A percentile compares a stretch with the other conserved stretches of the same genome.
Conservation (phyloP, 225 moss, liverwort and hornwort species). For the Bryoerythrophyllum caledonicum region DNA sequence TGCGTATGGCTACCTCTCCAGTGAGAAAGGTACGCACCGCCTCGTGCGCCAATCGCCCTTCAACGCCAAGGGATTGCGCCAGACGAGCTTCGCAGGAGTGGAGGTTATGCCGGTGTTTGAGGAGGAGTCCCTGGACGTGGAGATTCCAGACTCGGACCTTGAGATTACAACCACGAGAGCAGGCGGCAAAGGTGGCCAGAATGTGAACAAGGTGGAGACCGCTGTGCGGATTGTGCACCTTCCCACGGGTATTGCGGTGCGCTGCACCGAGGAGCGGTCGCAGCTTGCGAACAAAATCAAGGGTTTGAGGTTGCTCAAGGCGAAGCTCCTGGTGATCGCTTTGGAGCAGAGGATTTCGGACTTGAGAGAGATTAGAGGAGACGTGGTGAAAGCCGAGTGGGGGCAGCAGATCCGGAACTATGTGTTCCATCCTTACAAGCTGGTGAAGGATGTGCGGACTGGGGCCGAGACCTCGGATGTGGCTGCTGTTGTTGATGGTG, state of each 20-base stretch:
- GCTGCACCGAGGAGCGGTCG: slow-evolving; percentile 93
- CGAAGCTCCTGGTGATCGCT: slow-evolving; percentile 88
- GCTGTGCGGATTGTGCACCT: slow-evolving; percentile 96
- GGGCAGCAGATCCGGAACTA: slow-evolving; percentile 98
- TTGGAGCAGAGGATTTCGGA: slow-evolving; percentile 88
- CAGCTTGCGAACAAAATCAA: slow-evolving; percentile 94
- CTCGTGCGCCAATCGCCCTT: slow-evolving; percentile 98
- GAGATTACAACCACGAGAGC: slow-evolving; percentile 89
- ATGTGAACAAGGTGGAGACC: slow-evolving; percentile 97
- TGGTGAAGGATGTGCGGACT: slow-evolving; percentile 96
- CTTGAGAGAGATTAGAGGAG: slow-evolving; percentile 85
- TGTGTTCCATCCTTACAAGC: slow-evolving; percentile 97
- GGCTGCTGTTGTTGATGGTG: slow-evolving; percentile 72
- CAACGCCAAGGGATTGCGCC: slow-evolving; percentile 91
- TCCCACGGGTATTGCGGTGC: slow-evolving; percentile 86
- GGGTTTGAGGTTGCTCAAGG: slow-evolving; percentile 82
- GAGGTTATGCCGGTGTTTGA: slow-evolving; percentile 96
- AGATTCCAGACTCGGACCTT: slow-evolving; percentile 83
- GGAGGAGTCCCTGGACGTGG: slow-evolving; percentile 79
- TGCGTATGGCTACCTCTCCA: slow-evolving; percentile 84
- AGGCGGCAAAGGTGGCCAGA: slow-evolving; percentile 97
- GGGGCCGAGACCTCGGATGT: slow-evolving; percentile 81
- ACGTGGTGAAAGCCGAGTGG: slow-evolving; percentile 98
- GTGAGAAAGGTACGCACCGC: slow-evolving; percentile 97
- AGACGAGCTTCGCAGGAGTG: slow-evolving; percentile 98